Percentiles rank a stretch among this genome's conserved stretches.
These are phyloP conservation scores for Malbranchea cinnamomea DNA, from an alignment of 2,329 filamentous ascomycete genomes.

Conservation along the genomic window DNA sequence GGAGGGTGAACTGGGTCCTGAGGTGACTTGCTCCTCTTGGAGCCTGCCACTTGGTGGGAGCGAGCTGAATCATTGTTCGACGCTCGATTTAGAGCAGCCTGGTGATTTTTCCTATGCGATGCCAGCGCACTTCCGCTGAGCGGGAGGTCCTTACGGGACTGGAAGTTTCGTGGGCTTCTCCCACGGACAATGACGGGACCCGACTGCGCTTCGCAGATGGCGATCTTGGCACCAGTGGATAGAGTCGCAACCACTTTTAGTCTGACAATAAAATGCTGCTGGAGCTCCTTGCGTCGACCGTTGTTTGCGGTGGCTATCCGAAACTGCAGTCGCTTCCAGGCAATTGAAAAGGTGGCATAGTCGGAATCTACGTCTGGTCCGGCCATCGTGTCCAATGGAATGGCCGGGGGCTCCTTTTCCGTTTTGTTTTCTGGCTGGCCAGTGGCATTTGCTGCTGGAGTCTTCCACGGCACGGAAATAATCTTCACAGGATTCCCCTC, in stretches of 20 bases:
- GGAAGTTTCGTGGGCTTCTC: slow-evolving; percentile 86
- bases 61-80: slow-evolving; percentile 13
- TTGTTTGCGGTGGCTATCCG: slow-evolving; percentile 94
- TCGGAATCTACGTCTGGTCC: slow-evolving; percentile 63
- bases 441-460: slow-evolving; percentile 65
- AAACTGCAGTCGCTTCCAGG: slow-evolving; percentile 88
- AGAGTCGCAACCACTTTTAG: slow-evolving; percentile 75
- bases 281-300: slow-evolving; percentile 80
- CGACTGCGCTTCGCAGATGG: slow-evolving; percentile 71
- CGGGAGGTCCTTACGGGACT: slow-evolving; percentile 82
- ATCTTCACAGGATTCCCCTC: slow-evolving; percentile 85
- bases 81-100: slow-evolving; percentile 13
- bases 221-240: slow-evolving; percentile 65
- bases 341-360: slow-evolving; percentile 79
- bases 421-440: slow-evolving; percentile 43
- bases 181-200: slow-evolving; percentile 88
- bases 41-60: slow-evolving; percentile 4
- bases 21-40: slow-evolving; percentile 10
- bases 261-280: slow-evolving; percentile 87
- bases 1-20: slow-evolving; percentile 6
- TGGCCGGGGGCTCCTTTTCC: slow-evolving; percentile 75
- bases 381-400: slow-evolving; percentile 54
- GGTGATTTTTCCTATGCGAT: slow-evolving; percentile 53
- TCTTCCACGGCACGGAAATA: slow-evolving; percentile 97
- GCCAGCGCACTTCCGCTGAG: slow-evolving; percentile 65